phyloP scores from a whole-genome alignment of 352 stramenopile genomes.

The Pythium apleroticum region DNA sequence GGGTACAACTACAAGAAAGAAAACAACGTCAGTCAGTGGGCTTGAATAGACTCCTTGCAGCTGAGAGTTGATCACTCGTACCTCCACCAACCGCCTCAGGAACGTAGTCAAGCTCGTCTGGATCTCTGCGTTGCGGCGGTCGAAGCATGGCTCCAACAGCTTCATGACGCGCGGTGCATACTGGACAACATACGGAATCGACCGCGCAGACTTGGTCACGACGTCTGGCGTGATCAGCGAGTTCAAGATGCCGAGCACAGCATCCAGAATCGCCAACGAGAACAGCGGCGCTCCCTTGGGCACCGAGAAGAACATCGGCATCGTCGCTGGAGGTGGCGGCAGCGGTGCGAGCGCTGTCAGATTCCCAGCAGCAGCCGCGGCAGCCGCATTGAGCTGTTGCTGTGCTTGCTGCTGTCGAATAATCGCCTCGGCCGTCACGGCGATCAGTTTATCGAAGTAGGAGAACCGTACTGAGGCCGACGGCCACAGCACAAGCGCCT shows the following conservation, averaged over 20 bases:
- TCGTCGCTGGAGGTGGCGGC: conserved; percentile 53
- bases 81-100: conserved; percentile 71
- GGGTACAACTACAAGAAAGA: conserved; percentile 65
- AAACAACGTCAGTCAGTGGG: neutral
- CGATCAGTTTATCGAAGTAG: conserved; percentile 91
- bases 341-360: conserved; percentile 17
- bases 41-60: neutral
- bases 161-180: conserved; percentile 90
- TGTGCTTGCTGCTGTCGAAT: conserved; percentile 75
- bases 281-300: conserved; percentile 82
- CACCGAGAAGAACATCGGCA: conserved; percentile 80
- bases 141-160: conserved; percentile 86
- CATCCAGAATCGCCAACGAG: conserved; percentile 85
- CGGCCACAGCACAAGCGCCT: conserved; percentile 82
- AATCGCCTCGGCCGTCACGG: conserved; percentile 81
- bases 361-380: conserved; percentile 11
- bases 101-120: conserved; percentile 71
- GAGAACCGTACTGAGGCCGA: conserved; percentile 86
- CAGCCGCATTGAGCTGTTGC: conserved; percentile 18
- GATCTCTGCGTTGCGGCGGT: conserved; percentile 79
- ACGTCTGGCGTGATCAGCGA: conserved; percentile 78
- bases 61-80: conserved; percentile 22
- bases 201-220: conserved; percentile 64
- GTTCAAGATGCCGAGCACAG: conserved; percentile 87
- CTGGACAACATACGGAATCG: conserved; percentile 83